phyloP scores from a whole-genome alignment of 495 filamentous ascomycete genomes.

The Trichoderma erinaceum region DNA sequence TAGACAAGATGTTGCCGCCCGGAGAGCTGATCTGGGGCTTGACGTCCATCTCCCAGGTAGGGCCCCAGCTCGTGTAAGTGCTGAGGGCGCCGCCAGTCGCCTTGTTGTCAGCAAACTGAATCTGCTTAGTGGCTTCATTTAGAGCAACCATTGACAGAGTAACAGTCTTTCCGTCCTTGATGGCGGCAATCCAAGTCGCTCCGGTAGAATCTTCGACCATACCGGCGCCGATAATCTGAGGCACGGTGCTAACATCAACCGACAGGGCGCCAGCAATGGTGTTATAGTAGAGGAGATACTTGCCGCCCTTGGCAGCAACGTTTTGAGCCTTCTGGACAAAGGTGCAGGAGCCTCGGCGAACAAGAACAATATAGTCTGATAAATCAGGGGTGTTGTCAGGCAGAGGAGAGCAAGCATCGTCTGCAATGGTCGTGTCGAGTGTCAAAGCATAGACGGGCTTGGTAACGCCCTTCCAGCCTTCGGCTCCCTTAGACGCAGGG shows the following conservation, averaged over 20 bases:
- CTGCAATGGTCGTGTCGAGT: conserved; percentile 41
- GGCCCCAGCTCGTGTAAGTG: conserved; percentile 51
- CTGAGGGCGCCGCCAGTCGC: conserved; percentile 41
- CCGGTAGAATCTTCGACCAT: conserved; percentile 44
- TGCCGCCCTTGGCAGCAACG: conserved; percentile 46
- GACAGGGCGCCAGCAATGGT: conserved; percentile 32
- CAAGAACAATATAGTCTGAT: conserved; percentile 44
- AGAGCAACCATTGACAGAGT: conserved; percentile 38
- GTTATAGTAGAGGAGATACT: conserved; percentile 52
- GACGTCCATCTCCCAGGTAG: conserved; percentile 48
- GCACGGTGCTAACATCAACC: conserved; percentile 19
- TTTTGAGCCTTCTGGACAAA: conserved; percentile 44
- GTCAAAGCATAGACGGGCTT: conserved; percentile 43
- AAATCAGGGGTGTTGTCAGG: conserved; percentile 45
- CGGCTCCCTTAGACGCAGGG: conserved; percentile 20
- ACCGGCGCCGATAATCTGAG: conserved; percentile 29
- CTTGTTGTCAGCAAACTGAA: conserved; percentile 33
- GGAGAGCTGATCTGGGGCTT: conserved; percentile 49
- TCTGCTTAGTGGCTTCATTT: conserved; percentile 31
- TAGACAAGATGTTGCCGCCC: conserved; percentile 52
- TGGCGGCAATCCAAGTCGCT: conserved; percentile 34
- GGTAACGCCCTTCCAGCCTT: conserved; percentile 33
- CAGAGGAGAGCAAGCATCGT: conserved; percentile 40
- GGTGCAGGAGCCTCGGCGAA: conserved; percentile 48
- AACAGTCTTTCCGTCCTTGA: conserved; percentile 34